phyloP scores from a whole-genome alignment of 164 flowering plant species.

The Kalanchoe fedtschenkoi region DNA sequence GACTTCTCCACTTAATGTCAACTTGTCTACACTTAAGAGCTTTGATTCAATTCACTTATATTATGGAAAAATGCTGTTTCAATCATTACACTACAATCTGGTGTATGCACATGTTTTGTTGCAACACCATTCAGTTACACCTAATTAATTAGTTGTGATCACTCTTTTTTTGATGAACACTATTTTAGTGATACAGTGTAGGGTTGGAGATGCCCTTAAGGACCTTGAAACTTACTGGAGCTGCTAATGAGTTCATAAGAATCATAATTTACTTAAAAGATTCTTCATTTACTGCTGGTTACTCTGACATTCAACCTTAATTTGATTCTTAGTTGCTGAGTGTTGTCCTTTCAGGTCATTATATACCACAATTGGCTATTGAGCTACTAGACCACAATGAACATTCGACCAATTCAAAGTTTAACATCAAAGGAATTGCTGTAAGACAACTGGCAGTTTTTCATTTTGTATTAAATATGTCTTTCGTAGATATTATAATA shows the following conservation, averaged over 20 bases:
- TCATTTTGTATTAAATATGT: background rate
- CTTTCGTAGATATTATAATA: background rate
- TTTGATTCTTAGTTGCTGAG: background rate
- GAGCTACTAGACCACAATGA: constrained; percentile 62
- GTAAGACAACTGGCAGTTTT: constrained; percentile 34
- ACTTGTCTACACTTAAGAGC: background rate
- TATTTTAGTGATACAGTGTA: no score
- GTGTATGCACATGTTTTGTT: no score
- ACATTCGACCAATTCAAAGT: constrained; percentile 57
- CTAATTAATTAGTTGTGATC: no score
- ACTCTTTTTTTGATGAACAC: no score
- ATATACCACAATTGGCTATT: constrained; percentile 74
- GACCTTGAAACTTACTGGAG: no score
- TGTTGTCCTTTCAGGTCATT: constrained; percentile 50
- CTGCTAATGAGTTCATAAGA: background rate
- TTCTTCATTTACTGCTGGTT: background rate
- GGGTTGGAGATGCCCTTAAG: no score
- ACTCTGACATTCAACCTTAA: background rate
- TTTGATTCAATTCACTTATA: background rate
- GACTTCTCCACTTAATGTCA: background rate
- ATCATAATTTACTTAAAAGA: background rate
- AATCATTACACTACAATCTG: no score
- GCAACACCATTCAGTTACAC: no score
- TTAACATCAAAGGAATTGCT: constrained; percentile 81
- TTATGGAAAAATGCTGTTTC: background rate